Conservation (phyloP, 768 basidiomycete species). For the Pisolithus orientalis region DNA sequence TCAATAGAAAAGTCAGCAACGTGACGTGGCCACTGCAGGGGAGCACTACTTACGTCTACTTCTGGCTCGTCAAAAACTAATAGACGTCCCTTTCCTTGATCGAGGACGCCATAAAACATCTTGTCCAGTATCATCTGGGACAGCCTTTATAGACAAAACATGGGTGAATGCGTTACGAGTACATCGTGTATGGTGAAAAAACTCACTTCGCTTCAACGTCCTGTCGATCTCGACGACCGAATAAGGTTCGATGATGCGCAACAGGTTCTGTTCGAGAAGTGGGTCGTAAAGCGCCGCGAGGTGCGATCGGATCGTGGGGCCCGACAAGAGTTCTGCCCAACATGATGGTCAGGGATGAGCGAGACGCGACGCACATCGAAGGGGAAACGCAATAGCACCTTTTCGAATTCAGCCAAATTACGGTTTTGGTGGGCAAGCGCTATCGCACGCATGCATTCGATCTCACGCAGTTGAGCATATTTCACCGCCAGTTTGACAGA, state of each 20-base stretch:
- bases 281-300: constrained; percentile 93
- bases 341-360: neutral
- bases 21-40: no score
- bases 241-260: constrained; percentile 95
- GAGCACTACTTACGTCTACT: no score
- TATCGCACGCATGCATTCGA: constrained; percentile 93
- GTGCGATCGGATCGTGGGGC: constrained; percentile 93
- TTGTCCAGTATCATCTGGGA: no score
- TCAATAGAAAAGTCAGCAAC: neutral
- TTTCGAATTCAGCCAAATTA: constrained; percentile 86
- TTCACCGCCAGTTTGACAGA: constrained; percentile 74
- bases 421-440: constrained; percentile 92
- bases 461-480: constrained; percentile 81
- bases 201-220: constrained; percentile 87
- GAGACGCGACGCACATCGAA: constrained; percentile 41
- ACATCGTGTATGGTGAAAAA: neutral
- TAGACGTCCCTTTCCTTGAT: no score
- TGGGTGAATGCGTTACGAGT: no score
- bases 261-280: constrained; percentile 89
- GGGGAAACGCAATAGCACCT: constrained; percentile 49
- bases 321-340: constrained; percentile 79
- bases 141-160: no score
- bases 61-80: no score
- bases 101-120: no score
- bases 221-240: constrained; percentile 85